These are phyloP conservation scores for Pythium insidiosum DNA, from an alignment of 352 stramenopile genomes.

Conservation along the genomic window DNA sequence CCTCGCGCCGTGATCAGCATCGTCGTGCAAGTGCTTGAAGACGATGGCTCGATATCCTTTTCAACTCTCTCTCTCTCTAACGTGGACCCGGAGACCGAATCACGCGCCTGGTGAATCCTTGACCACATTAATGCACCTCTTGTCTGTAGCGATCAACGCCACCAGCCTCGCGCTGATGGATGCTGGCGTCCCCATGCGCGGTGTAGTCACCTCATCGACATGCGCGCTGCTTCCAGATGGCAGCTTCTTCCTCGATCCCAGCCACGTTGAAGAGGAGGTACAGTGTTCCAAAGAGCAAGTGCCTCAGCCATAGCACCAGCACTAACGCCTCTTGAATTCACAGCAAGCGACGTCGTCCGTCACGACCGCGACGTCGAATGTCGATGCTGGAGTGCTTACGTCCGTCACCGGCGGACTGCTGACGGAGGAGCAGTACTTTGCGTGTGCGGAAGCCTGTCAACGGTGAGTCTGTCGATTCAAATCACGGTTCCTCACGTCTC, in stretches of 20 bases:
- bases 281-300: too few relatives aligned
- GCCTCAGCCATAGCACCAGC: too few relatives aligned
- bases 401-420: slow-evolving; percentile 67
- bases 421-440: slow-evolving; percentile 79
- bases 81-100: too few relatives aligned
- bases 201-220: slow-evolving; percentile 58
- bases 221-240: slow-evolving; percentile 60
- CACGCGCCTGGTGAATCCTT: too few relatives aligned
- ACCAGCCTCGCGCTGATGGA: slow-evolving; percentile 73
- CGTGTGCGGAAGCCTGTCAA: slow-evolving; percentile 70
- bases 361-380: slow-evolving; percentile 53
- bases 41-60: slow-evolving; percentile 78
- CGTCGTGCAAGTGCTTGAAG: slow-evolving; percentile 79
- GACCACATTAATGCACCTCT: too few relatives aligned
- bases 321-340: too few relatives aligned
- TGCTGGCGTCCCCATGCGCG: slow-evolving; percentile 67
- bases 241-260: slow-evolving; percentile 61
- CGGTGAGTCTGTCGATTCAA: too few relatives aligned
- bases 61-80: too few relatives aligned
- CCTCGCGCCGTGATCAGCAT: slow-evolving; percentile 81
- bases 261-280: slow-evolving; percentile 66
- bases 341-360: slow-evolving; percentile 54
- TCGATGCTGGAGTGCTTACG: slow-evolving; percentile 63
- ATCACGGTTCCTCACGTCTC: background rate
- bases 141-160: slow-evolving; percentile 78